A percentile compares a stretch with the other conserved stretches of the same genome.
Evolutionary conservation across 2,329 filamentous ascomycete species (phyloP).

Genomic region (Beauveria medogensis): DNA sequence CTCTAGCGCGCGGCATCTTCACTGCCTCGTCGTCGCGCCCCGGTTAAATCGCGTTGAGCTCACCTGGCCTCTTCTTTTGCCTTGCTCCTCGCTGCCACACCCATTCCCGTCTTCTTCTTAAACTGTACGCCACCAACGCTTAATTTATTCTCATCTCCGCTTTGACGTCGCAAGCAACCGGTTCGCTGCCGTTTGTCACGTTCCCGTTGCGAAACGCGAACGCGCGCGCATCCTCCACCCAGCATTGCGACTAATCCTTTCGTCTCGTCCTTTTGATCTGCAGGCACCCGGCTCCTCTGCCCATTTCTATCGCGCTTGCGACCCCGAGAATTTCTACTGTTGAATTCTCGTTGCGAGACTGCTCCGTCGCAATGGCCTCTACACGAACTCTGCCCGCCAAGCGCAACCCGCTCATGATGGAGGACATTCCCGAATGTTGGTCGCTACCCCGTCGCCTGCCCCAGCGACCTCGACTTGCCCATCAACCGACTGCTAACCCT

Average conservation of each 20-base stretch:
- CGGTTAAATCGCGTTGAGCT: slow-evolving; percentile 4
- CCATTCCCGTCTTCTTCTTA: neutral
- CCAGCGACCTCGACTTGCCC: slow-evolving; percentile 13
- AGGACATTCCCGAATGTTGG: slow-evolving; percentile 42
- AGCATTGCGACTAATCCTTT: neutral
- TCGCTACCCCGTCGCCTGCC: slow-evolving; percentile 13
- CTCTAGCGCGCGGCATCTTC: neutral
- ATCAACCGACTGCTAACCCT: neutral
- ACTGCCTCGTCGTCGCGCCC: neutral
- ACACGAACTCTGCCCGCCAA: slow-evolving; percentile 43
- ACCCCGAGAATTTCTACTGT: neutral
- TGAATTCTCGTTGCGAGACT: neutral
- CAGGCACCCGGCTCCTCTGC: neutral
- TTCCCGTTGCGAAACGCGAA: neutral
- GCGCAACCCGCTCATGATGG: slow-evolving; percentile 55
- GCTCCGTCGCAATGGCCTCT: slow-evolving; percentile 1
- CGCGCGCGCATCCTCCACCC: neutral
- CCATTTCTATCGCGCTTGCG: neutral
- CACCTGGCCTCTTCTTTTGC: neutral
- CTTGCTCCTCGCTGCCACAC: neutral
- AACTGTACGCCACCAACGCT: slow-evolving; percentile 1
- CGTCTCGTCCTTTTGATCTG: neutral
- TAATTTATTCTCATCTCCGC: neutral
- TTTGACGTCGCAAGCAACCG: neutral
- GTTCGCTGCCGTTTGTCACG: neutral